Percentiles rank a stretch among this genome's conserved stretches.
These are phyloP conservation scores for Oxyria digyna DNA, from an alignment of 148 eudicot species.

Conservation along the genomic window DNA sequence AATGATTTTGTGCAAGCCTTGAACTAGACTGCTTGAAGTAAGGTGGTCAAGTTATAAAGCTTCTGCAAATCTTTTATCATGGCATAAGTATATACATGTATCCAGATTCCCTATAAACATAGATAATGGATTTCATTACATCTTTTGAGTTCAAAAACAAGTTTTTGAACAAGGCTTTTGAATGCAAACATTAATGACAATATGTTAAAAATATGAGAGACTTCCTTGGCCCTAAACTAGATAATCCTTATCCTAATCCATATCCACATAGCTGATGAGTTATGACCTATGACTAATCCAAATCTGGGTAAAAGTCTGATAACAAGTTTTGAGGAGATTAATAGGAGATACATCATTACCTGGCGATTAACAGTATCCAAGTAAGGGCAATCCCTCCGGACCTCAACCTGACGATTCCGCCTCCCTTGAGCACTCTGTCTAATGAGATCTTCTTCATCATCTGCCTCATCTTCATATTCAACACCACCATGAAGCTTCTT, in stretches of 20 bases:
- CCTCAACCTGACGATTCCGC: constrained; percentile 37
- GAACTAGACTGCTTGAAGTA: not conserved
- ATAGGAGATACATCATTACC: constrained; percentile 23
- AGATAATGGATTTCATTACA: not conserved
- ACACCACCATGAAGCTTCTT: constrained; percentile 19
- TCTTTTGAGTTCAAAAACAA: too few species aligned
- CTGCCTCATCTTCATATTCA: constrained; percentile 21
- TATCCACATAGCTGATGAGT: not conserved
- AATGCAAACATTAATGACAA: not conserved
- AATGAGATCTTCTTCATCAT: constrained; percentile 21
- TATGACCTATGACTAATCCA: not conserved
- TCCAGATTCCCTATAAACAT: not conserved
- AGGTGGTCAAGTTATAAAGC: not conserved
- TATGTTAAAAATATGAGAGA: not conserved
- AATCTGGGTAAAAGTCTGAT: not conserved
- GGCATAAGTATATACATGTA: not conserved
- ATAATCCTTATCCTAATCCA: too few species aligned
- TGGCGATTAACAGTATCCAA: constrained; percentile 96
- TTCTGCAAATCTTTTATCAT: not conserved
- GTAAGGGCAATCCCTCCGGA: constrained; percentile 80
- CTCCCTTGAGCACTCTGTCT: constrained; percentile 18
- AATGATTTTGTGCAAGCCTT: not conserved
- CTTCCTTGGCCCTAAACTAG: not conserved
- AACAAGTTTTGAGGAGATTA: not conserved
- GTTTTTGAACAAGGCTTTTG: not conserved